A percentile compares a stretch with the other conserved stretches of the same genome.
Evolutionary conservation across 2,329 filamentous ascomycete species (phyloP).

Genomic region (Pseudodiploospora longispora): DNA sequence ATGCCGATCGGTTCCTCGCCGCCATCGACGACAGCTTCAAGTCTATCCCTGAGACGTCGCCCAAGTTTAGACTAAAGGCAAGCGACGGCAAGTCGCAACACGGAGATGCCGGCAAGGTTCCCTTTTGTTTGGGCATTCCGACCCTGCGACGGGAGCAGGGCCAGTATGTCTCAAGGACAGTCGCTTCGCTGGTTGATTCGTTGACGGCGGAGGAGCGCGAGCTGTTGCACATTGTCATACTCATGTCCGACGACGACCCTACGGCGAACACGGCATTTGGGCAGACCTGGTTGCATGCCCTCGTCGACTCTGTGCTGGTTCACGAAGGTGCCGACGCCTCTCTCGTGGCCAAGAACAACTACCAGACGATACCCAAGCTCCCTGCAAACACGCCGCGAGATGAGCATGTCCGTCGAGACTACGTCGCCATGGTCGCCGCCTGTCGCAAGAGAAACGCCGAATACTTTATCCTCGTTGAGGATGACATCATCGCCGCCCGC

Average conservation of each 20-base stretch:
- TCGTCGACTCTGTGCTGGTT: conserved; percentile 21
- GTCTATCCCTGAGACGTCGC: conserved; percentile 1
- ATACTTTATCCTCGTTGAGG: conserved; percentile 24
- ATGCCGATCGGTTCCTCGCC: conserved; percentile 16
- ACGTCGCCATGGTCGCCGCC: conserved; percentile 16
- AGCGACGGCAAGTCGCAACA: neutral
- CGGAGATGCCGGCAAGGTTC: neutral
- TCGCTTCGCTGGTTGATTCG: conserved; percentile 22
- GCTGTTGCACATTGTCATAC: conserved; percentile 17
- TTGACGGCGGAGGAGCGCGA: conserved; percentile 18
- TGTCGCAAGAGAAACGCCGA: conserved; percentile 15
- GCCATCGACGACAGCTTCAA: neutral
- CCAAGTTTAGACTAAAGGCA: neutral
- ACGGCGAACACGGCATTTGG: conserved; percentile 19
- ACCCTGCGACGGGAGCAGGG: conserved; percentile 17
- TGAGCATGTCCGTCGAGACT: conserved; percentile 20
- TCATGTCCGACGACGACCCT: conserved; percentile 21
- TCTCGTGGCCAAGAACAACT: neutral
- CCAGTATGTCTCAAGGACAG: conserved; percentile 16
- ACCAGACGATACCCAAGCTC: conserved; percentile 10
- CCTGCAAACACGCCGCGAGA: conserved; percentile 10
- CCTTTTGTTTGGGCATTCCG: conserved; percentile 21
- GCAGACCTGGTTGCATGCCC: conserved; percentile 18
- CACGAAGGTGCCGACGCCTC: conserved; percentile 13
- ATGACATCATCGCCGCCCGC: conserved; percentile 23